Base-by-base conservation (phyloP, 805 yeast genomes). In the Cyberlindnera mycetangii region DNA sequence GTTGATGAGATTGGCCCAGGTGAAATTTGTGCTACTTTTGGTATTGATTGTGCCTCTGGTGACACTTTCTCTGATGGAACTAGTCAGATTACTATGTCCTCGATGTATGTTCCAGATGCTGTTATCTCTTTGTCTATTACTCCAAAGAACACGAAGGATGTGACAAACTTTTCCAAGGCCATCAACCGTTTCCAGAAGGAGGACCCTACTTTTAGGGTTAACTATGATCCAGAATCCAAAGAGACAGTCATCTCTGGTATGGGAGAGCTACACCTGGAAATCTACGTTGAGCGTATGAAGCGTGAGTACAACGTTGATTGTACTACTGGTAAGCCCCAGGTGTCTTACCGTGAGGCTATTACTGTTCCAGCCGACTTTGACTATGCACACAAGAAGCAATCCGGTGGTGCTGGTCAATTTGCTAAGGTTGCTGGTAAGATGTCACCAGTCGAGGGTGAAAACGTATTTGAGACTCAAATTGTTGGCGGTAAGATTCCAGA, bases 371-470 rank as follows among this genome's bases (percentile, higher is more conserved):
- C 92, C 24, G 74, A 80, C 12, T 92, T 93, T 61, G 98, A 93
- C 65, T 89, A 84, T 71, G 85, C 96, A 22, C 98, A 92, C 75
- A 93, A 93, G 78, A 92, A 89, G 65, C 99, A 93, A 74, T 79
- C 92, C 62, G 99, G 99, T 68, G 99, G 99, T 79, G 95, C 98
- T 54, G 99, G 99, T 71, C 99, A 93, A 75, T 93, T 82, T 64
- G 99, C 96, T 68, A 83, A 90, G 72, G 97, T 92, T 61, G 85
- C 89, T 67, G 98, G 99, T 64, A 76, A 73, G 45, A 65, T 90
- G 69, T 68, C 74, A 7, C 81, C 89, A 43, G 62, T 78, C 38
- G 85, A 77, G 41, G 81, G 79, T 39, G 79, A 77, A 47, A 90
- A 90, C 67, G 71, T 71, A 55, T 93, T 92, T 67, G 80, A 84